Base-by-base conservation (phyloP, 805 yeast species). In the Cyberlindnera mycetangii region DNA sequence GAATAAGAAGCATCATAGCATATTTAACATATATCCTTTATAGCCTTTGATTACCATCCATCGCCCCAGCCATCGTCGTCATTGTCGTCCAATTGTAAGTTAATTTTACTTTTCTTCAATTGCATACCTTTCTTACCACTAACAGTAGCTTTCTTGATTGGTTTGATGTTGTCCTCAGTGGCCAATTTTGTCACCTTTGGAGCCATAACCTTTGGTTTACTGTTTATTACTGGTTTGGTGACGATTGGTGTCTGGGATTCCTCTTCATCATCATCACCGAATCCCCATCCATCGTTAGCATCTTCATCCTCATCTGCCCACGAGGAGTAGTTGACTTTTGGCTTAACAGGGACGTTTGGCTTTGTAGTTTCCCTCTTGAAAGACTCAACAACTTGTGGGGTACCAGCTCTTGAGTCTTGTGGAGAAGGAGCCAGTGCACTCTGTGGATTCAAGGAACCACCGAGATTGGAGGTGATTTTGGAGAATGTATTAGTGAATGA, bases 21-120 rank as follows among this genome's bases (percentile, higher is more conserved):
- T n/a, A n/a, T n/a, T n/a, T n/a, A n/a, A n/a, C n/a, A 14, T 17
- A 7, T 37, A 12, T 25, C 18, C 12, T n/a, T 20, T 7, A 10
- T 22, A 22, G 25, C 10, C 10, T 11, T 27, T 18, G 14, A 14
- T 27, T 20, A 70, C 75, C 75, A 71, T 0, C 71, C 73, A 45
- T 69, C 72, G 16, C 72, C 76, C 76, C 76, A 72, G 0, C 70
- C 73, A 37, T 65, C 72, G 37, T 64, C 69, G 12, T 64, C 71
- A 15, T 45, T 52, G 15, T 62, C 52, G 21, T 61, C 61, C 20
- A 69, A 38, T 17, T 65, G 61, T 22, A 70, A 47, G 30, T 66
- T 64, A 9, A 68, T 47, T 50, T 70, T 68, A 20, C 54, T 52
- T 45, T 54, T 59, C 30, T 55, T 58, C 39, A 59, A 39, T 35